These are phyloP conservation scores for Termitomyces bulborhizus DNA, from an alignment of 768 basidiomycete species.

Conservation along the genomic window DNA sequence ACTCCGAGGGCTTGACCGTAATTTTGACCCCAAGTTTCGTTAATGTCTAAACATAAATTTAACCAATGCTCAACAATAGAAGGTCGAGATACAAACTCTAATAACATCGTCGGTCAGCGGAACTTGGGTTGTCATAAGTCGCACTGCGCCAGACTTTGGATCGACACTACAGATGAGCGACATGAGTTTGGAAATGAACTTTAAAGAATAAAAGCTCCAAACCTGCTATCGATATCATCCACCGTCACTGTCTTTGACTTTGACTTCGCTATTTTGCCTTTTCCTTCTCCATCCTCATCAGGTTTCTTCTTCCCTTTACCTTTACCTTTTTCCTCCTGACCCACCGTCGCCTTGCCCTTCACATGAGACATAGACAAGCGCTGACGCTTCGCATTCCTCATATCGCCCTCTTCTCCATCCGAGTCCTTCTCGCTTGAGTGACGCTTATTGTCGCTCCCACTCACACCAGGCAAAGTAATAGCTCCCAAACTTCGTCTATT, in stretches of 20 bases:
- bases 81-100: constrained; percentile 39
- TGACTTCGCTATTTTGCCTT: constrained; percentile 2
- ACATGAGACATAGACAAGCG: constrained; percentile 5
- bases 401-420: constrained; percentile 7
- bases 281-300: constrained; percentile 9
- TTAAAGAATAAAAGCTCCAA: neutral
- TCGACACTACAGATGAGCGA: constrained; percentile 1
- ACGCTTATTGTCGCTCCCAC: constrained; percentile 11
- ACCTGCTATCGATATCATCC: constrained; percentile 11
- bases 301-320: constrained; percentile 19
- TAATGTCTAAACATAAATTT: constrained; percentile 38
- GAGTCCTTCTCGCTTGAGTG: constrained; percentile 1
- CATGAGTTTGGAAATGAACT: neutral
- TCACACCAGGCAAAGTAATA: constrained; percentile 11
- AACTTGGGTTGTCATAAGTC: constrained; percentile 67
- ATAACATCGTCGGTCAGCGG: constrained; percentile 47
- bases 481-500: constrained; percentile 26
- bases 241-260: constrained; percentile 15
- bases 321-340: constrained; percentile 11
- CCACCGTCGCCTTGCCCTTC: constrained; percentile 10
- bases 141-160: constrained; percentile 21
- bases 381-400: constrained; percentile 6
- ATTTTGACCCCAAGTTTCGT: constrained; percentile 61
- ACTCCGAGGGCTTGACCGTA: constrained; percentile 54
- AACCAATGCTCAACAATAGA: neutral